These are phyloP conservation scores for Chondrus crispus DNA, from an alignment of 23 red algal species.

Conservation along the genomic window DNA sequence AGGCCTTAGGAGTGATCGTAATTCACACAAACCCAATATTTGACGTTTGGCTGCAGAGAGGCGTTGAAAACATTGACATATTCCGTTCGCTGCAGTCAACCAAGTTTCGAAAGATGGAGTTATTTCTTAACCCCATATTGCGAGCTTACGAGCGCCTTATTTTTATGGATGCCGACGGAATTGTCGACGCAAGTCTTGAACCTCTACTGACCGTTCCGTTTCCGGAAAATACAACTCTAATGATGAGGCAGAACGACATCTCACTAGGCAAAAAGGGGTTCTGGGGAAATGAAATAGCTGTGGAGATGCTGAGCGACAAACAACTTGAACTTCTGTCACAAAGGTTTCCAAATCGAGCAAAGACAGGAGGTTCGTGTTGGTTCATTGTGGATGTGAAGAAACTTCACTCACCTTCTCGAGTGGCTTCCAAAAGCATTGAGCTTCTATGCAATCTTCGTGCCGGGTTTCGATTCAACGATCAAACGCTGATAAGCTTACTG, in stretches of 20 bases:
- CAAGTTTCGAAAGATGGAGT: slow-evolving; percentile 62
- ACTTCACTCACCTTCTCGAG: not conserved
- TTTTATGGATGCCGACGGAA: slow-evolving; percentile 37
- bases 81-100: slow-evolving; percentile 18
- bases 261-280: slow-evolving; percentile 30
- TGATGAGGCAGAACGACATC: slow-evolving; percentile 58
- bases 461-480: slow-evolving; percentile 56
- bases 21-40: slow-evolving; percentile 18
- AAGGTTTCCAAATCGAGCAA: slow-evolving; percentile 44
- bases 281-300: slow-evolving; percentile 28
- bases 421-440: slow-evolving; percentile 38
- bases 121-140: slow-evolving; percentile 55
- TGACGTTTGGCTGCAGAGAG: slow-evolving; percentile 28
- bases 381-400: slow-evolving; percentile 51
- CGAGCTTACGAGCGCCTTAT: slow-evolving; percentile 44
- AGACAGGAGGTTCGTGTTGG: slow-evolving; percentile 6
- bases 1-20: slow-evolving; percentile 28
- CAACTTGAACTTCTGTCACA: not conserved
- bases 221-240: slow-evolving; percentile 13
- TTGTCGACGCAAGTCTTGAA: not conserved
- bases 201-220: slow-evolving; percentile 26
- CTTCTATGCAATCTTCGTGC: slow-evolving; percentile 52
- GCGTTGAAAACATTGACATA: not conserved
- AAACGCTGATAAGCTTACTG: slow-evolving; percentile 41
- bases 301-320: not conserved